Base-by-base conservation (phyloP, 129 eudicot genomes). In the Helichrysum umbraculigerum region DNA sequence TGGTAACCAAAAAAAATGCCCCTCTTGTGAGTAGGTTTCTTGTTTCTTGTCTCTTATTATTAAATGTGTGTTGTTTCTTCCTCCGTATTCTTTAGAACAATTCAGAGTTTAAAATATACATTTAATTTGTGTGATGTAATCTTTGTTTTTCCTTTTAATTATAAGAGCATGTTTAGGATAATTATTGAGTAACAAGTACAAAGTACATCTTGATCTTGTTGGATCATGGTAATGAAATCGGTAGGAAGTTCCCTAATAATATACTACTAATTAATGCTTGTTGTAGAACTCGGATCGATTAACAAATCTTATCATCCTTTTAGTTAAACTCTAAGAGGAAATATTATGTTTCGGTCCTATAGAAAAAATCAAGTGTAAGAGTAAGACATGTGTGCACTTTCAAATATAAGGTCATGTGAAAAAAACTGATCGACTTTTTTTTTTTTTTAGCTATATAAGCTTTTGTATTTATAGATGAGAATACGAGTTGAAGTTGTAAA, bases 11-110 rank as follows among this genome's bases (percentile, higher is more conserved):
- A 62, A 66, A 51, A 79, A 72, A 39, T 34, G 74, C 42, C 68
- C 68, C 81, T 67, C 74, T 58, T 66, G 68, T 57, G 68, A 54
- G 74, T 76, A 76, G 74, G 81, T 76, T 54, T 68, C 74, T 76
- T 68, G 79, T 80, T 79, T 80, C 64, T 30, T 64, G 44, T 64
- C 83, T 80, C 64, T 30, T 64, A n/a, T 64, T 66, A 80, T 73
- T 80, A 57, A 73, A 73, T 66, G 41, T 3, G 41, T 14, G 73
- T 51, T 72, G 83, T 80, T 74, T 74, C 79, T 73, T 65, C 57
- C 73, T 64, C 75, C 21, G 56, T 25, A 54, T 71, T 73, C 50
- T 66, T 66, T 35, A 54, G 68, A 67, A 66, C 76, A 66, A 66
- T 51, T 66, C 30, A 37, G 34, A 71, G 51, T 54, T 34, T 15